Percentiles rank a stretch among this genome's conserved stretches.
Conservation (phyloP, 2,329 filamentous ascomycete genomes). For the Fusarium protoensiforme region DNA sequence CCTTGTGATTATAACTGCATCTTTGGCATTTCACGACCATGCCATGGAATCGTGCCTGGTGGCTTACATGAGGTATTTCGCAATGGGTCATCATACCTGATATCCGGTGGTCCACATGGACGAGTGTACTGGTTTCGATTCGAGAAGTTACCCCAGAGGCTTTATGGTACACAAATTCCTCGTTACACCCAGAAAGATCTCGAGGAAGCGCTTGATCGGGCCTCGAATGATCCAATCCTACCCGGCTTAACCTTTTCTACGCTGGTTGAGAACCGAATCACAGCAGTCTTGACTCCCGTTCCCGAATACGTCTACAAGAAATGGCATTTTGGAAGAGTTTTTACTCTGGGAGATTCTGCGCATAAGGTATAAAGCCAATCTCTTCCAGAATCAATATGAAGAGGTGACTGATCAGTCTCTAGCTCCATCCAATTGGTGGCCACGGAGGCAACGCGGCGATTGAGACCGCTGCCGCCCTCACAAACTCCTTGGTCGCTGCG, state of each 20-base stretch:
- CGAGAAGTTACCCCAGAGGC: background rate
- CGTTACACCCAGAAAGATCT: constrained; percentile 8
- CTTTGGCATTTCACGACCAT: constrained; percentile 20
- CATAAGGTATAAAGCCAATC: constrained; percentile 47
- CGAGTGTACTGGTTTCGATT: constrained; percentile 51
- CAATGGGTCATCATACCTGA: background rate
- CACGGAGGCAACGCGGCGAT: constrained; percentile 22
- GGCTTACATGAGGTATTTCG: background rate
- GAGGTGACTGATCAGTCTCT: background rate
- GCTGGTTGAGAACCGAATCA: constrained; percentile 26
- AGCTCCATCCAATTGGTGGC: constrained; percentile 12
- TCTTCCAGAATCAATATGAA: background rate
- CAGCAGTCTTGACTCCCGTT: constrained; percentile 46
- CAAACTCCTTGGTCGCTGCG: background rate
- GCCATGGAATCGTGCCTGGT: background rate
- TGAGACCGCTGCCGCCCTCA: constrained; percentile 11
- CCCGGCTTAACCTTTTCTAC: constrained; percentile 1
- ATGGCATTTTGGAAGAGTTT: constrained; percentile 53
- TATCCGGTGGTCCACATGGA: constrained; percentile 40
- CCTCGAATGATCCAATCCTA: background rate
- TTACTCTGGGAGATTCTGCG: constrained; percentile 54
- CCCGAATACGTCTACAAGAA: constrained; percentile 51
- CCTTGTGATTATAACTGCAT: constrained; percentile 13
- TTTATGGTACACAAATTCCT: constrained; percentile 10
- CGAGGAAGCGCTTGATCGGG: background rate